Evolutionary conservation across 257 asterid species (phyloP).

Genomic region (Solanum stenotomum): DNA sequence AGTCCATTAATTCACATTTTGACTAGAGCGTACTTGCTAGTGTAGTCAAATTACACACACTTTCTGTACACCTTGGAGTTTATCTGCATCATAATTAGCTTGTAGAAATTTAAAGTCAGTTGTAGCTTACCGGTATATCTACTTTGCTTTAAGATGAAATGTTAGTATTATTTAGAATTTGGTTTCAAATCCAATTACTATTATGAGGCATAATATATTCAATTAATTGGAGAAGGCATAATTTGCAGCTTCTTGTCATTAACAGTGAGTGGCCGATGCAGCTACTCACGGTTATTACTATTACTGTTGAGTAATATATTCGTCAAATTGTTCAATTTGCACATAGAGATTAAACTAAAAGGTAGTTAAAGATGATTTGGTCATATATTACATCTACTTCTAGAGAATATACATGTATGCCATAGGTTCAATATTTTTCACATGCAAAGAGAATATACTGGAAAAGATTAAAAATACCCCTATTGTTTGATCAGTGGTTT

Average conservation of each 20-base stretch:
- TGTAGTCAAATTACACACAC: background rate
- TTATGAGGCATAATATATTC: too few species aligned
- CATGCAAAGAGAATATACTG: background rate
- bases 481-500: background rate
- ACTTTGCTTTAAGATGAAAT: background rate
- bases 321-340: background rate
- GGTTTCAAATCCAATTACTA: too few species aligned
- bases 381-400: background rate
- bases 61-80: background rate
- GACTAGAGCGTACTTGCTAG: background rate
- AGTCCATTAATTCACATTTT: background rate
- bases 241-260: too few species aligned
- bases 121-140: background rate
- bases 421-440: background rate
- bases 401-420: background rate
- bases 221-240: too few species aligned
- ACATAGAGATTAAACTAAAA: background rate
- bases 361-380: background rate
- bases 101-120: background rate
- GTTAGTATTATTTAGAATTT: background rate
- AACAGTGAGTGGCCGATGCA: too few species aligned
- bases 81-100: background rate
- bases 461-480: background rate
- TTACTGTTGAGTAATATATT: too few species aligned
- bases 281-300: too few species aligned